These are phyloP conservation scores for Zygotorulaspora chibaensis DNA, from an alignment of 805 yeast genomes.

Conservation along the genomic window DNA sequence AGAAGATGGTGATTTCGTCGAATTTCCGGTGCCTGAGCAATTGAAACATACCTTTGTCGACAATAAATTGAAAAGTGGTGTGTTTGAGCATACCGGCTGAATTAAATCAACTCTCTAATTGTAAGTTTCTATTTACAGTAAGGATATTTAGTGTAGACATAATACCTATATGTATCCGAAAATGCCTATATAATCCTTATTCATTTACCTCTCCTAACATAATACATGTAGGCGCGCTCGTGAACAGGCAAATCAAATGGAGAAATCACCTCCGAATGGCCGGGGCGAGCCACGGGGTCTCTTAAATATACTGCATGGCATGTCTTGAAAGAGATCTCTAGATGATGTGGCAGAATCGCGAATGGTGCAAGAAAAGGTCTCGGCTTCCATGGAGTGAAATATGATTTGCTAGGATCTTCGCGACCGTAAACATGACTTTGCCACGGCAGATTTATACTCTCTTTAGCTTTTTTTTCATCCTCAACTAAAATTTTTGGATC, in stretches of 20 bases:
- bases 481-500: slow-evolving; percentile 46
- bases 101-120: not conserved
- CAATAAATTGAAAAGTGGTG: slow-evolving; percentile 62
- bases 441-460: slow-evolving; percentile 67
- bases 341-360: slow-evolving; percentile 86
- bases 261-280: slow-evolving; percentile 90
- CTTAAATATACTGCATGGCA: slow-evolving; percentile 96
- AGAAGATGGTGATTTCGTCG: slow-evolving; percentile 69
- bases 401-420: slow-evolving; percentile 67
- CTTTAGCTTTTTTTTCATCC: slow-evolving; percentile 44
- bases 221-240: slow-evolving; percentile 93
- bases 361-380: slow-evolving; percentile 90
- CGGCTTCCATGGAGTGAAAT: slow-evolving; percentile 96
- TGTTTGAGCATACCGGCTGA: slow-evolving; percentile 81
- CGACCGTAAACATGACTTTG: slow-evolving; percentile 77
- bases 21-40: slow-evolving; percentile 88
- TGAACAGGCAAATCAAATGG: slow-evolving; percentile 81
- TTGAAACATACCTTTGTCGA: slow-evolving; percentile 62
- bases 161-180: not conserved
- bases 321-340: slow-evolving; percentile 84
- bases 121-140: slow-evolving; percentile 15
- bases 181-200: not conserved
- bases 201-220: slow-evolving; percentile 63
- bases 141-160: slow-evolving; percentile 2
- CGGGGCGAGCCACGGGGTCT: slow-evolving; percentile 96